phyloP scores from a whole-genome alignment of 805 yeast genomes.

The Nakazawaea peltata region DNA sequence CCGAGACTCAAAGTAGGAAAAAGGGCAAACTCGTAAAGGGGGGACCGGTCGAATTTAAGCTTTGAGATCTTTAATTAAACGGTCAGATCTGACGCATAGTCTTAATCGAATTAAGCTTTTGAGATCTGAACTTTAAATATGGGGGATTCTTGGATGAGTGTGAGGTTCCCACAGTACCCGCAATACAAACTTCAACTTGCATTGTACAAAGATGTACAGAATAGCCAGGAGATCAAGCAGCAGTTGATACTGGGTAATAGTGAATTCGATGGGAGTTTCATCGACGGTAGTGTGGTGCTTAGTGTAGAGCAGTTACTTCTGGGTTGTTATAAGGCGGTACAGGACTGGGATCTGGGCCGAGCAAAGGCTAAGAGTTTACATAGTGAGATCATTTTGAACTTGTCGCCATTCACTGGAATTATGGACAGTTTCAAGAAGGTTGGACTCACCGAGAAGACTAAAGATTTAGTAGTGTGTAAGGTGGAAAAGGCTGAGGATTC shows the following conservation, averaged over 20 bases:
- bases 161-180: conserved; percentile 40
- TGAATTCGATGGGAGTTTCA: conserved; percentile 53
- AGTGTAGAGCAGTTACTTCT: conserved; percentile 56
- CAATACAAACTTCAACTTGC: conserved; percentile 27
- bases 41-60: too few relatives aligned
- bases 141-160: too few relatives aligned
- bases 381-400: conserved; percentile 61
- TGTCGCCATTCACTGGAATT: conserved; percentile 66
- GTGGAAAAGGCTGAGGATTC: too few relatives aligned
- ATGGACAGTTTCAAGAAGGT: conserved; percentile 64
- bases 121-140: too few relatives aligned
- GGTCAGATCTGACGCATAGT: too few relatives aligned
- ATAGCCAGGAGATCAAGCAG: conserved; percentile 34
- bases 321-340: conserved; percentile 52
- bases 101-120: too few relatives aligned
- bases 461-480: conserved; percentile 42
- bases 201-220: conserved; percentile 37
- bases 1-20: too few relatives aligned
- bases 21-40: too few relatives aligned
- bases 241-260: conserved; percentile 36
- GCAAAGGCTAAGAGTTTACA: conserved; percentile 60
- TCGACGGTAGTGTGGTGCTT: conserved; percentile 49
- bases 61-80: too few relatives aligned
- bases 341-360: conserved; percentile 37
- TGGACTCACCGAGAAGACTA: conserved; percentile 51